phyloP scores from a whole-genome alignment of 441 rosid genomes.

The Melastoma candidum region DNA sequence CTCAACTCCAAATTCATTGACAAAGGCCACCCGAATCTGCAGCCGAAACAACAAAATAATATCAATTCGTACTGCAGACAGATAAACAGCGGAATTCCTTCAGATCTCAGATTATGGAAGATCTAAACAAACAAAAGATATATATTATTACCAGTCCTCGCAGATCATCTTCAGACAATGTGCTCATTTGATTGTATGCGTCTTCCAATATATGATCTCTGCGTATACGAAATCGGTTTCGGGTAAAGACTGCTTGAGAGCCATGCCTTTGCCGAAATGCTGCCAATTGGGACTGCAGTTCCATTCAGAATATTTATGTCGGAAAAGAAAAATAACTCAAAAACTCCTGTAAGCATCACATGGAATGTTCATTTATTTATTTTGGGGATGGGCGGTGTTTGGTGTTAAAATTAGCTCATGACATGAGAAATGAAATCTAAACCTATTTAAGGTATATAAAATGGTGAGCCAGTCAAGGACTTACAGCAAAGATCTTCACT shows the following conservation, averaged over 20 bases:
- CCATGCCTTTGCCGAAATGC: slow-evolving; percentile 68
- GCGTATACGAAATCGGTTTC: slow-evolving; percentile 86
- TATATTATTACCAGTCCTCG: slow-evolving; percentile 61
- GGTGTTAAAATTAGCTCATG: too few species aligned
- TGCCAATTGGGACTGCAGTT: slow-evolving; percentile 66
- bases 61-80: slow-evolving; percentile 3
- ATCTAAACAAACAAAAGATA: slow-evolving; percentile 12
- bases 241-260: slow-evolving; percentile 61
- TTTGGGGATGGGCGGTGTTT: too few species aligned
- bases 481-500: slow-evolving; percentile 90
- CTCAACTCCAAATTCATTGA: slow-evolving; percentile 98
- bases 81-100: slow-evolving; percentile 12
- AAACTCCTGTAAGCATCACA: too few species aligned
- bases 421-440: too few species aligned
- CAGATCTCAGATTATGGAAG: slow-evolving; percentile 8
- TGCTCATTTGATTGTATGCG: slow-evolving; percentile 96
- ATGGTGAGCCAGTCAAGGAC: slow-evolving; percentile 14
- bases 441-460: too few species aligned
- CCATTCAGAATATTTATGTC: not conserved
- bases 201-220: slow-evolving; percentile 95
- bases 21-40: slow-evolving; percentile 95
- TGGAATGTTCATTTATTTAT: too few species aligned
- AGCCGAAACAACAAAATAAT: slow-evolving; percentile 18
- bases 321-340: too few species aligned
- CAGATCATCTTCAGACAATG: slow-evolving; percentile 92